Evolutionary conservation across 495 filamentous ascomycete species (phyloP), one percentile per base, ranked within the genome.

Genomic region (Physcia stellaris): DNA sequence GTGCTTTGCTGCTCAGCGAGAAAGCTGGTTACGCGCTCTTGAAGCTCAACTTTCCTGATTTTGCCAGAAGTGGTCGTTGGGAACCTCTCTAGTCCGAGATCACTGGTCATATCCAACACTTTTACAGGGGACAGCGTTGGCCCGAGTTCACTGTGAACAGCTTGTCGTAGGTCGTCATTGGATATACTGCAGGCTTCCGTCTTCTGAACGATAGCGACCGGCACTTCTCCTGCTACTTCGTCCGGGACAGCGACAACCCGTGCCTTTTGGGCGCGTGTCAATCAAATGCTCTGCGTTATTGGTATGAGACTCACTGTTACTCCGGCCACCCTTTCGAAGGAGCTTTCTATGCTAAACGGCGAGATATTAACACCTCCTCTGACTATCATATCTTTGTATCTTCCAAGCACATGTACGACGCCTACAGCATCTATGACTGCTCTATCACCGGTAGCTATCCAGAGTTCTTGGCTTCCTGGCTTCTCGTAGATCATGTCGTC

Each of bases 381-480:
- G 24, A 67, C 60, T 30, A 68, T 64, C 26, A 58, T 41, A 35
- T 68, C 64, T 37, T 67, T 68, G 49, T 62, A 59, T 24, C 63
- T 47, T 1, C 65, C 63, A 33, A 58, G 30, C 9, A 68, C 48
- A 12, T 57, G 50, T 1, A 65, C 29, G n/a, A 44, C 50, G 12
- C 49, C 54, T 21, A 60, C 53, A 1, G 43, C 34, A 30, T 54
- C 55, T 18, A 67, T 61, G 26, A 57, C 31, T 0, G 56, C 64
- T 47, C 62, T 53, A 39, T 68, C 64, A 10, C 63, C 63, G 16
- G 60, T 62, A 18, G 34, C 38, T 18, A 64, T 46, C 64, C 64
- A 67, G n/a, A n/a, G n/a, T n/a, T n/a, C n/a, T 10, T 35, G 29
- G 4, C 38, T 42, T 2, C 48, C 43, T 26, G 53, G 45, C 9